Evolutionary conservation across 1,284 basidiomycete genomes (phyloP).

Genomic region (Tilletia caries): DNA sequence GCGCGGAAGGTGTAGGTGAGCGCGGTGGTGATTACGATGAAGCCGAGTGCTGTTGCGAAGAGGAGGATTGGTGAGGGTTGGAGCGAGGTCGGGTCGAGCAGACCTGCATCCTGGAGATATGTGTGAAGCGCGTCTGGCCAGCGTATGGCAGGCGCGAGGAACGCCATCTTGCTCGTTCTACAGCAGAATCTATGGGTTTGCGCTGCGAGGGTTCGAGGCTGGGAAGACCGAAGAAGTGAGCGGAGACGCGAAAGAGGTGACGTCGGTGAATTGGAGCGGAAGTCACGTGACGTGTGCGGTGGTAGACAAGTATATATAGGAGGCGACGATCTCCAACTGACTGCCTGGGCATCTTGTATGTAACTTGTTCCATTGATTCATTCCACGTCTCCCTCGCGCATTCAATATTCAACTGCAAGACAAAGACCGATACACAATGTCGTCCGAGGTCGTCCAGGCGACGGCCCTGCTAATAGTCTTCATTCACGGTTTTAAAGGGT

Average conservation of each 20-base stretch:
- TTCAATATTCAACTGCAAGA: background rate
- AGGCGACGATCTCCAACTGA: no score
- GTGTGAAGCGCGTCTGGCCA: conserved; percentile 35
- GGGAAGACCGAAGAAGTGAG: background rate
- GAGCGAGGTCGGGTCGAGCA: conserved; percentile 22
- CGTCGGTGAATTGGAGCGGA: background rate
- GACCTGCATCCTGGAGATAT: conserved; percentile 21
- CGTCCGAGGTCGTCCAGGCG: background rate
- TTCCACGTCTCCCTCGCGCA: background rate
- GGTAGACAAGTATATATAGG: no score
- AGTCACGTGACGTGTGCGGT: no score
- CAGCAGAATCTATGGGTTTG: background rate
- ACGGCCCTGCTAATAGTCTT: conserved; percentile 3
- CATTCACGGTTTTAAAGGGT: conserved; percentile 64
- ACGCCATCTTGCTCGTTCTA: conserved; percentile 14
- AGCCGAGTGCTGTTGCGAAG: conserved; percentile 27
- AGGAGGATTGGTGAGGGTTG: conserved; percentile 20
- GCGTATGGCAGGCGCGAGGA: conserved; percentile 26
- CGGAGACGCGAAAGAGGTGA: background rate
- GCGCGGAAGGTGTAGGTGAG: conserved; percentile 22
- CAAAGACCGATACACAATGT: background rate
- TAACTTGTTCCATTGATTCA: no score
- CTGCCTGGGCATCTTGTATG: no score
- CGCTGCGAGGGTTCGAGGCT: conserved; percentile 2
- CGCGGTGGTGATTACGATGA: conserved; percentile 30